Base-by-base conservation (phyloP, 1,139 yeast species). In the Protomyces lactucae-debilis region DNA sequence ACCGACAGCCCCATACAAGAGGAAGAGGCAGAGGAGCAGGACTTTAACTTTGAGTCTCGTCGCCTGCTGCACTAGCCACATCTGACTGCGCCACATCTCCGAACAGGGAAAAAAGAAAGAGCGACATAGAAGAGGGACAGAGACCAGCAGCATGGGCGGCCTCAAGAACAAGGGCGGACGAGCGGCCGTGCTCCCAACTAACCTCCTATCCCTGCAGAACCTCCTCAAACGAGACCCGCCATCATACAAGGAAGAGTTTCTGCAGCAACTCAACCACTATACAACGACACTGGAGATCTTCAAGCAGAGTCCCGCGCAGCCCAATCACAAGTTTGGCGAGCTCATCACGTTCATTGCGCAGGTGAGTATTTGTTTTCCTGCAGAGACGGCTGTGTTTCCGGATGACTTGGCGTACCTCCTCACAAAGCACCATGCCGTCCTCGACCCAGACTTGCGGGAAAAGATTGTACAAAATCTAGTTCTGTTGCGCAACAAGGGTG, bases 211-310 rank as follows among this genome's bases (percentile, higher is more conserved):
- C 68, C 78, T 93, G 68, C 99, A 95, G 77, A 93, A 95, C 74
- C 82, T 93, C 67, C 96, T 93, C 12, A 86, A 92, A 73, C 81
- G 97, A 71, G 99, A 93, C 73, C 98, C 99, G n/a, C 68, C 68
- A 67, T 90, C 98, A 0, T 95, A 93, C 75, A 84, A 85, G 69
- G 99, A 95, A 75, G 99, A 93, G 76, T 93, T 93, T 75, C 75
- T 86, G 59, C 95, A 91, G 71, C 99, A 95, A 74, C 90, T 86
- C 74, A 83, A 93, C 64, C 99, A 95, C 75, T 93, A 93, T 75
- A 91, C 88, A 74, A 88, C 98, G 0, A 78, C 91, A 65, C 79
- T 96, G 74, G 97, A 92, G 73, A 87, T 95, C 67, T 90, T 89
- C 72, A 78, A 89, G 75, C 78, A 83, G 70, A 85, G 86, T 74